Conservation (phyloP, 345 rosid species). For the Eucalyptus regnans region DNA sequence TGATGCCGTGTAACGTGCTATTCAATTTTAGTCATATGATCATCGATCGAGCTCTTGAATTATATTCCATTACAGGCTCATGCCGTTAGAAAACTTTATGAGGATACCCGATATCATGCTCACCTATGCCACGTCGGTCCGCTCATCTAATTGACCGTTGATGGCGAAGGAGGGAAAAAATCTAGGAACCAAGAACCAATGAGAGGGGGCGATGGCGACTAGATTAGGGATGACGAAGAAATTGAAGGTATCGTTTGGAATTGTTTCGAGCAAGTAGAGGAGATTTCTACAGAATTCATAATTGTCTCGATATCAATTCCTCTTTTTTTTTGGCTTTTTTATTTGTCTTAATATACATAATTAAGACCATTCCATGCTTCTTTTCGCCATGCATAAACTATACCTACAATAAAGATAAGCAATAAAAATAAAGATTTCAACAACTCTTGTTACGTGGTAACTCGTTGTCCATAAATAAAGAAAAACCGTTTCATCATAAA, state of each 20-base stretch:
- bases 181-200: neutral
- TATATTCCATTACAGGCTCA: neutral
- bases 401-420: neutral
- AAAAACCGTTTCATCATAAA: neutral
- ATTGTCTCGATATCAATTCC: neutral
- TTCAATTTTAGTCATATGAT: fast-evolving
- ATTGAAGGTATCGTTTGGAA: neutral
- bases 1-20: neutral
- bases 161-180: neutral
- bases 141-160: fast-evolving
- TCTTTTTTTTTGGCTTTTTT: neutral
- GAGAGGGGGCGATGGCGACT: neutral
- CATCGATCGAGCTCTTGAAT: fast-evolving
- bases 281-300: neutral
- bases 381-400: fast-evolving
- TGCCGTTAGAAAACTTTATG: neutral
- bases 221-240: neutral
- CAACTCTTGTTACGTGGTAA: neutral
- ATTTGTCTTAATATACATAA: neutral
- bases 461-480: neutral
- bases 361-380: neutral
- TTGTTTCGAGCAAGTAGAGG: neutral
- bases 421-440: neutral
- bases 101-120: fast-evolving
- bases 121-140: fast-evolving